These are phyloP conservation scores for Teunomyces lycoperdinae DNA, from an alignment of 805 yeast genomes.

Conservation along the genomic window DNA sequence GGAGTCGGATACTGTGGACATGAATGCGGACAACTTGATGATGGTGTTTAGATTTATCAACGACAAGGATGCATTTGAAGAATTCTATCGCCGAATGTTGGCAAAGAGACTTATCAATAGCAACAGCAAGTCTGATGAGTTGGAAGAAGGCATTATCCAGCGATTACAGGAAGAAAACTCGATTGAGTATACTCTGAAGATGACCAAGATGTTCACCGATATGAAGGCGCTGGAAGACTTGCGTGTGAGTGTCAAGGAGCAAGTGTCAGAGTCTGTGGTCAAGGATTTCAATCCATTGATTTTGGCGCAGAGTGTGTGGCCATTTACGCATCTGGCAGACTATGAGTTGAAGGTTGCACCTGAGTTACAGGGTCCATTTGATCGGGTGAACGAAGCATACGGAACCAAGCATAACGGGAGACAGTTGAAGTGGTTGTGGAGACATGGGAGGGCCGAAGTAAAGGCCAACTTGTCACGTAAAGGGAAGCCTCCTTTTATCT, in stretches of 20 bases:
- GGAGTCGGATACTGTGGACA: slow-evolving; percentile 62
- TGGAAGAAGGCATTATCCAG: slow-evolving; percentile 82
- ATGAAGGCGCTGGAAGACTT: slow-evolving; percentile 81
- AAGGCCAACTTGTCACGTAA: slow-evolving; percentile 80
- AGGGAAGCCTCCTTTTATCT: slow-evolving; percentile 75
- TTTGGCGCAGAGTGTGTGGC: slow-evolving; percentile 92
- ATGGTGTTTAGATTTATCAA: slow-evolving; percentile 81
- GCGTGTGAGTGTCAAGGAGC: slow-evolving; percentile 54
- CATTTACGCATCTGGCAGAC: slow-evolving; percentile 48
- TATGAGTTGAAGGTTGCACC: slow-evolving; percentile 57
- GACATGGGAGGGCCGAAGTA: slow-evolving; percentile 86
- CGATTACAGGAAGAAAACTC: slow-evolving; percentile 87
- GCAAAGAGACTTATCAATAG: slow-evolving; percentile 88
- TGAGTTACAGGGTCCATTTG: slow-evolving; percentile 61
- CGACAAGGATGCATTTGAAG: slow-evolving; percentile 94
- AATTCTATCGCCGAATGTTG: slow-evolving; percentile 82
- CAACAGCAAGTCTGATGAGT: slow-evolving; percentile 78
- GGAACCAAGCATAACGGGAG: slow-evolving; percentile 78
- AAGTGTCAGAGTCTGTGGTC: slow-evolving; percentile 32
- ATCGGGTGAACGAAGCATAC: slow-evolving; percentile 67
- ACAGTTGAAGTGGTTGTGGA: slow-evolving; percentile 94
- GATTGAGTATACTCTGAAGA: slow-evolving; percentile 87
- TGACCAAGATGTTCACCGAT: slow-evolving; percentile 95
- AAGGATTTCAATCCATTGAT: slow-evolving; percentile 66
- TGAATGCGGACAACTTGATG: slow-evolving; percentile 84